Evolutionary conservation across 78 protist genomes (phyloP).

Genomic region (Protostelium mycophagum): DNA sequence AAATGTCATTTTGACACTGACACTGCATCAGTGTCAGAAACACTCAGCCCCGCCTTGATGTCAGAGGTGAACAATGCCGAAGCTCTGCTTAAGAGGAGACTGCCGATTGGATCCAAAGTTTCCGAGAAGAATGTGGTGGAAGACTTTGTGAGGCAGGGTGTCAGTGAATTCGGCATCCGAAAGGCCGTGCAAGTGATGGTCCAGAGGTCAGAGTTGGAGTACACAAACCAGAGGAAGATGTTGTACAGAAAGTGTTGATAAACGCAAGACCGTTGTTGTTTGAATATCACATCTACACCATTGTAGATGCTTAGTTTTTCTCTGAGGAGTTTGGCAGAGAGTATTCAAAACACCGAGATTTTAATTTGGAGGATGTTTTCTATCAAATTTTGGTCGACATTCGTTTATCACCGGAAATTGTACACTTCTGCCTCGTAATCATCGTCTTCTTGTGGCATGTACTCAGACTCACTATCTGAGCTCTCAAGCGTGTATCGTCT

Average conservation of each 20-base stretch:
- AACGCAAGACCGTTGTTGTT: too few relatives aligned
- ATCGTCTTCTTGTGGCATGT: background rate
- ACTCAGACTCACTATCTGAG: background rate
- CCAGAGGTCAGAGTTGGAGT: constrained; percentile 58
- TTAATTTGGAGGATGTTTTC: too few relatives aligned
- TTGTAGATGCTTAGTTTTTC: too few relatives aligned
- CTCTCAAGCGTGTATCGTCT: background rate
- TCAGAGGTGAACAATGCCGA: constrained; percentile 40
- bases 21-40: constrained; percentile 7
- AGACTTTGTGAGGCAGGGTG: background rate
- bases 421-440: background rate
- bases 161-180: constrained; percentile 12
- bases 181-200: constrained; percentile 49
- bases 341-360: too few relatives aligned
- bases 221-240: constrained; percentile 23
- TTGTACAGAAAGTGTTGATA: constrained; percentile 33
- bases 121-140: background rate
- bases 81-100: constrained; percentile 9
- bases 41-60: constrained; percentile 20
- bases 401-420: background rate
- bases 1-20: background rate
- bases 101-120: constrained; percentile 41
- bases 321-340: too few relatives aligned
- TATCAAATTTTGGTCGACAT: too few relatives aligned
- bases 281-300: too few relatives aligned